A percentile compares a stretch with the other conserved stretches of the same genome.
Conservation (phyloP, 129 eudicot species). For the Daucus carota region DH1_v3.0 NC_030384.2:29015001-29015500, state of each 20-base stretch:
- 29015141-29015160: slow-evolving; percentile 49
- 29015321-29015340: slow-evolving; percentile 97
- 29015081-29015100: slow-evolving; percentile 97
- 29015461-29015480: not conserved
- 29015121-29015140: slow-evolving; percentile 78
- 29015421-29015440: not conserved
- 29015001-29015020: slow-evolving; percentile 53
- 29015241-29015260: slow-evolving; percentile 54
- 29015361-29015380: not conserved
- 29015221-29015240: slow-evolving; percentile 62
- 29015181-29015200: slow-evolving; percentile 64
- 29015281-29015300: slow-evolving; percentile 83
- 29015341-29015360: slow-evolving; percentile 58
- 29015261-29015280: slow-evolving; percentile 62
- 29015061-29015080: slow-evolving; percentile 89
- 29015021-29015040: slow-evolving; percentile 57
- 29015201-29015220: slow-evolving; percentile 65
- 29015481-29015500: not conserved
- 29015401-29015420: not conserved
- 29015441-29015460: not conserved
- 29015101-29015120: slow-evolving; percentile 69
- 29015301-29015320: slow-evolving; percentile 79
- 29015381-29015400: not conserved
- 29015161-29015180: slow-evolving; percentile 61
- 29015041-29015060: slow-evolving; percentile 72